Evolutionary conservation across 306 rosid genomes (phyloP).

Genomic region (Vigna nakashimae): DNA sequence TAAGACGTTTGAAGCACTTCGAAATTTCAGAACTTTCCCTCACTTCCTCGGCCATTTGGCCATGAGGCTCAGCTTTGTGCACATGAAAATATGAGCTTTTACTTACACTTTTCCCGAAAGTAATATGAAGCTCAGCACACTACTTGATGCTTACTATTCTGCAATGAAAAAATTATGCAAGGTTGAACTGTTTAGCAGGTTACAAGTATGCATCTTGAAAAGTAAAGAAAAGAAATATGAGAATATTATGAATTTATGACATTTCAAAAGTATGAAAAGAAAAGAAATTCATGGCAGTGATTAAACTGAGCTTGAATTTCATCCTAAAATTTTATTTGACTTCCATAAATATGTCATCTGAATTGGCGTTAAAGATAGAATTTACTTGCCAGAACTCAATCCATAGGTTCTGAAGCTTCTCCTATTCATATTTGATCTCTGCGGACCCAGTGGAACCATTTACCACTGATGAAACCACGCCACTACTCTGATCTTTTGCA

Average conservation of each 20-base stretch:
- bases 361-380: background rate
- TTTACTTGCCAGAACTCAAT: background rate
- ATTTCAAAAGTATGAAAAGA: too few species aligned
- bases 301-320: background rate
- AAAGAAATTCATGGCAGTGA: too few species aligned
- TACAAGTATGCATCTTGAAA: background rate
- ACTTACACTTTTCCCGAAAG: too few species aligned
- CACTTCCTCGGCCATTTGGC: too few species aligned
- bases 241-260: too few species aligned
- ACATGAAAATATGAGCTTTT: too few species aligned
- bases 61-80: too few species aligned
- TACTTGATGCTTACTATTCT: too few species aligned
- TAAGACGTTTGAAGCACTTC: too few species aligned
- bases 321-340: background rate
- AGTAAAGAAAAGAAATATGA: background rate
- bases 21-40: too few species aligned
- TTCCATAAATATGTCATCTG: background rate
- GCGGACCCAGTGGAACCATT: background rate
- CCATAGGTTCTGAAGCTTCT: background rate
- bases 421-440: background rate
- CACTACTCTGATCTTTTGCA: background rate
- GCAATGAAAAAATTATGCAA: too few species aligned
- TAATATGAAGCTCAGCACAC: too few species aligned
- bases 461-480: background rate
- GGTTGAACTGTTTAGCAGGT: background rate